phyloP scores from a whole-genome alignment of 2,329 filamentous ascomycete genomes.

The Samsoniella hepiali region DNA sequence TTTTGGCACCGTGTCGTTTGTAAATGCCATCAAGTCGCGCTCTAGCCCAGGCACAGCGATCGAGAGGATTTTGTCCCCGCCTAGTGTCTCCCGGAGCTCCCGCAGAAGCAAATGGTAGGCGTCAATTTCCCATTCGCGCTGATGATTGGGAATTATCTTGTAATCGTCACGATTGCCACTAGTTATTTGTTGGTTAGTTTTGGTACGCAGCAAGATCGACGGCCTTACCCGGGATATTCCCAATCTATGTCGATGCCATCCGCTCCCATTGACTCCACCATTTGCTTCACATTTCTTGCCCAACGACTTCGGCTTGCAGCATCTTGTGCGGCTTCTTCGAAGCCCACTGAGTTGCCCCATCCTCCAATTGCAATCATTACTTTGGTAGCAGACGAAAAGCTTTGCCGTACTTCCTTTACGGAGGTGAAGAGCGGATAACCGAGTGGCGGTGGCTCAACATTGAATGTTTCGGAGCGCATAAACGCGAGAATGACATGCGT shows the following conservation, averaged over 20 bases:
- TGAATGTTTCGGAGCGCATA: constrained; percentile 52
- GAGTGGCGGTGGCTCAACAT: constrained; percentile 34
- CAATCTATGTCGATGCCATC: constrained; percentile 67
- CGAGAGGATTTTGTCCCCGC: constrained; percentile 56
- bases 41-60: constrained; percentile 65
- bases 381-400: constrained; percentile 53
- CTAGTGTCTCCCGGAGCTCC: constrained; percentile 57
- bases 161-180: constrained; percentile 70
- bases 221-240: constrained; percentile 53
- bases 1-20: constrained; percentile 50
- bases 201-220: not conserved
- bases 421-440: constrained; percentile 53
- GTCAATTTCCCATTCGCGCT: constrained; percentile 59
- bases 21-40: constrained; percentile 67
- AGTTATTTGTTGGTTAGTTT: not conserved
- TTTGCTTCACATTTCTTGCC: constrained; percentile 60
- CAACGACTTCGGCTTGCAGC: constrained; percentile 53
- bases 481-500: constrained; percentile 59
- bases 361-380: constrained; percentile 70
- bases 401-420: constrained; percentile 44
- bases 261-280: constrained; percentile 60
- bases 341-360: constrained; percentile 68
- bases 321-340: constrained; percentile 53
- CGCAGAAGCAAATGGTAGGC: constrained; percentile 60
- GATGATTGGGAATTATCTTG: constrained; percentile 58